Percentiles rank a stretch among this genome's conserved stretches.
Conservation (phyloP, 352 stramenopile species). For the Elongisporangium undulatum region DNA sequence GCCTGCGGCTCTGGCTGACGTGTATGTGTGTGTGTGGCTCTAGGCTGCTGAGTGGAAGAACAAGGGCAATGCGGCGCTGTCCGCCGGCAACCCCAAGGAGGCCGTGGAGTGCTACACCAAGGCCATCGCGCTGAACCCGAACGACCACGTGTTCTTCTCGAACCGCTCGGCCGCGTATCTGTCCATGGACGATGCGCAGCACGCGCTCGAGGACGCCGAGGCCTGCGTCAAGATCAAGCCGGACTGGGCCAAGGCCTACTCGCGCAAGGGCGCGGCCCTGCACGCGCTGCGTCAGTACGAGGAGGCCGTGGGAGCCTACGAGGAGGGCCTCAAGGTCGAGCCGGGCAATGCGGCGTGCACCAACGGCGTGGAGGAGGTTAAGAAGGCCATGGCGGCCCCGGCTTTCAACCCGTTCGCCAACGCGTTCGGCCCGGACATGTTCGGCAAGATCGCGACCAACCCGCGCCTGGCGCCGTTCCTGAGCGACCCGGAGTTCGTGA, state of each 20-base stretch:
- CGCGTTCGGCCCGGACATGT: slow-evolving; percentile 95
- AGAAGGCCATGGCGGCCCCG: slow-evolving; percentile 72
- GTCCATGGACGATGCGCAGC: slow-evolving; percentile 86
- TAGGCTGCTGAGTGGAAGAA: slow-evolving; percentile 86
- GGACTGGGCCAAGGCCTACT: slow-evolving; percentile 97
- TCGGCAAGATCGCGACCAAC: slow-evolving; percentile 90
- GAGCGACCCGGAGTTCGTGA: slow-evolving; percentile 90
- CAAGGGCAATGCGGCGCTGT: slow-evolving; percentile 95
- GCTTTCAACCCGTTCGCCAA: slow-evolving; percentile 85
- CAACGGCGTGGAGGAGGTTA: slow-evolving; percentile 92
- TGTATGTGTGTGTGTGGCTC: slow-evolving; percentile 2
- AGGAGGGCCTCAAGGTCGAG: slow-evolving; percentile 89
- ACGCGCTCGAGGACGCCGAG: slow-evolving; percentile 96
- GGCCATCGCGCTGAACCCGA: slow-evolving; percentile 94
- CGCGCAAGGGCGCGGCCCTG: slow-evolving; percentile 96
- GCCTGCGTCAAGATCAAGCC: slow-evolving; percentile 93
- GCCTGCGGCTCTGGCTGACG: background rate
- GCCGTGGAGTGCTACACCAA: slow-evolving; percentile 97
- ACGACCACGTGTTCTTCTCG: slow-evolving; percentile 97
- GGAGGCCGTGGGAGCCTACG: slow-evolving; percentile 80
- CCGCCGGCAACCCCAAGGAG: slow-evolving; percentile 90
- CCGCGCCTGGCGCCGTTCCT: slow-evolving; percentile 86
- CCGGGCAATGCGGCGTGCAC: slow-evolving; percentile 89
- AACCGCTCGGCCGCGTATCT: slow-evolving; percentile 99
- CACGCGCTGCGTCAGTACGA: slow-evolving; percentile 90